Percentiles rank a stretch among this genome's conserved stretches.
Conservation (phyloP, 257 asterid genomes). For the Linderniella brevidens region DNA sequence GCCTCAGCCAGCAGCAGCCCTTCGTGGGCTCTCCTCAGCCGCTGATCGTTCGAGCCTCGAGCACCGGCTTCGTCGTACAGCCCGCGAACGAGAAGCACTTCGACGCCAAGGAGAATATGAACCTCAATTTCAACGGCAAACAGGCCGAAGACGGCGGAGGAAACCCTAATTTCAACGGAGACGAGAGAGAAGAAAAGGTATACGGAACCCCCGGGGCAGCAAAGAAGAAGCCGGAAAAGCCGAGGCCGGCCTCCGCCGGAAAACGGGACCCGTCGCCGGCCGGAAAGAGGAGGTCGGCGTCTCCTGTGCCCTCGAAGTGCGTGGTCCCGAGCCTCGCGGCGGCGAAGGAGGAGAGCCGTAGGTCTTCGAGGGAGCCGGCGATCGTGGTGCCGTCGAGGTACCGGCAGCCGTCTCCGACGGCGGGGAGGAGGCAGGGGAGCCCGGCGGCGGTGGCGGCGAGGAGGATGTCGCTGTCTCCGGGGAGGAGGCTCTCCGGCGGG, state of each 20-base stretch:
- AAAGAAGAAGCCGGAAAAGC: slow-evolving; percentile 52
- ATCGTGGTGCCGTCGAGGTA: slow-evolving; percentile 90
- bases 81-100: slow-evolving; percentile 22
- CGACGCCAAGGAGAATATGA: slow-evolving; percentile 46
- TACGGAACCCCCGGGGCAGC: slow-evolving; percentile 43
- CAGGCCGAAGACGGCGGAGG: no score
- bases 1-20: slow-evolving; percentile 19
- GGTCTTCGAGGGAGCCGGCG: slow-evolving; percentile 58
- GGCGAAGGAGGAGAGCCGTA: slow-evolving; percentile 78
- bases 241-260: slow-evolving; percentile 44
- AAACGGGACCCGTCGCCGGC: slow-evolving; percentile 83
- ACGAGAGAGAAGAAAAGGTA: slow-evolving; percentile 7
- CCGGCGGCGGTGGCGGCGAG: slow-evolving; percentile 53
- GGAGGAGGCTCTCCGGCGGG: slow-evolving; percentile 62
- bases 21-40: slow-evolving; percentile 77
- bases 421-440: slow-evolving; percentile 57
- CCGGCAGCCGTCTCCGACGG: slow-evolving; percentile 75
- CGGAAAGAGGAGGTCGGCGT: slow-evolving; percentile 59
- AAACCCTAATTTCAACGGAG: slow-evolving; percentile 2
- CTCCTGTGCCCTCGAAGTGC: slow-evolving; percentile 83
- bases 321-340: slow-evolving; percentile 72
- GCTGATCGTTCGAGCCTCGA: slow-evolving; percentile 42
- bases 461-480: slow-evolving; percentile 83
- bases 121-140: slow-evolving; percentile 23
- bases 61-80: slow-evolving; percentile 47